Evolutionary conservation across 2,329 filamentous ascomycete species (phyloP), one percentile per base, ranked within the genome.

Genomic region (Diplodia seriata): DNA sequence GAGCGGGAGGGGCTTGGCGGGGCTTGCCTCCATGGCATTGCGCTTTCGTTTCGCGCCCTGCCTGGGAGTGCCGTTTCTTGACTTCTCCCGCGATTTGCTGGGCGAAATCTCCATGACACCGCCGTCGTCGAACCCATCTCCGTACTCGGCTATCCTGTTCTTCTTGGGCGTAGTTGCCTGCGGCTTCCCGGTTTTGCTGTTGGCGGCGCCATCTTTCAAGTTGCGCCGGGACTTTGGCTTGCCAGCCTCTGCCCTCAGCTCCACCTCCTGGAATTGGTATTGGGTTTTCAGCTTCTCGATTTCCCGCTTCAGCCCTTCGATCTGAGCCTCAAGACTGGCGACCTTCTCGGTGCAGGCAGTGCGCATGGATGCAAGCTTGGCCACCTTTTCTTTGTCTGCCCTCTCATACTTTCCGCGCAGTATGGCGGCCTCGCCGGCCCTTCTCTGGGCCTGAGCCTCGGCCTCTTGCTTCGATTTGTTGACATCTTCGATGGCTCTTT

Each of bases 51-150:
- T 94, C 7, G 83, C 84, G 67, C 82, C 81, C 69, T 82, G 82
- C 59, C 89, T 90, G 0, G 91, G 91, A 1, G 87, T 89, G 12
- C 77, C 76, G 53, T 83, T 80, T 73, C 85, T 87, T 6, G 81
- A 79, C 70, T 80, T 82, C 9, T 79, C 78, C 57, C 76, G 78
- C 4, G 75, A 71, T 71, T 84, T 87, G 64, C 82, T 86, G 4
- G 86, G 86, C 2, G 86, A 88, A 1, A 82, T 75, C 70, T 84
- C 80, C 67, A 84, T 76, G 9, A 89, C 82, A 73, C 90, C 86
- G 67, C 85, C 83, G 69, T 92, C 88, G 69, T 94, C 91, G 73
- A 95, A 95, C 0, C 92, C 92, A 77, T 95, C 92, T 1, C 90
- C 85, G 61, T 91, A 81, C 1, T 85, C 83, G 78, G 86, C 86